These are phyloP conservation scores for Leccinum disarticulatum DNA, from an alignment of 768 basidiomycete genomes.

Conservation along the genomic window DNA sequence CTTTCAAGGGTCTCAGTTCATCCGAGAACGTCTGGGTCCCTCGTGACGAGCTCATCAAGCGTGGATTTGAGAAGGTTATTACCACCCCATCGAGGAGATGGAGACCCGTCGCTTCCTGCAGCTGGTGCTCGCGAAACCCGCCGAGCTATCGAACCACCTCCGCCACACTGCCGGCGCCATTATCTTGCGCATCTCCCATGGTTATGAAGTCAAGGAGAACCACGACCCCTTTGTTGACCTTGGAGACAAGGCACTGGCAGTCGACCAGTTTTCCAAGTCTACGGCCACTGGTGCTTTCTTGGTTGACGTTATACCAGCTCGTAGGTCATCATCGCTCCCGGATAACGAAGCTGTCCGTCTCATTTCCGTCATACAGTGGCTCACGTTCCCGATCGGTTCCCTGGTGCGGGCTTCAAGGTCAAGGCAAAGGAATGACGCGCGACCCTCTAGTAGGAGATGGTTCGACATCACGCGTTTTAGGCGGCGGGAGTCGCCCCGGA, in stretches of 20 bases:
- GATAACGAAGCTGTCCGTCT: neutral
- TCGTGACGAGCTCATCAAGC: constrained; percentile 95
- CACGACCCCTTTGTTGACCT: constrained; percentile 50
- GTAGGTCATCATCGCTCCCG: constrained; percentile 19
- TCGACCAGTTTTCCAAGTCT: constrained; percentile 49
- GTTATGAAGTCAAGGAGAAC: constrained; percentile 53
- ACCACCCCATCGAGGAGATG: constrained; percentile 37
- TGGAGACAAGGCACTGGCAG: constrained; percentile 52
- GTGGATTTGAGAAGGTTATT: constrained; percentile 90
- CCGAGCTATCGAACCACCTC: constrained; percentile 37
- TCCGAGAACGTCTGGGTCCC: constrained; percentile 98
- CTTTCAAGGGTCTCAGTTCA: constrained; percentile 91
- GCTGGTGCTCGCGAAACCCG: constrained; percentile 39
- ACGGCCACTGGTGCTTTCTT: constrained; percentile 47
- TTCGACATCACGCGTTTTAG: constrained; percentile 39
- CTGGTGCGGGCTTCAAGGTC: constrained; percentile 53
- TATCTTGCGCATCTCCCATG: constrained; percentile 55
- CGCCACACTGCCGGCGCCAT: constrained; percentile 51
- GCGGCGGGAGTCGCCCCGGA: constrained; percentile 45
- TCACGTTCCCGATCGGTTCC: constrained; percentile 55
- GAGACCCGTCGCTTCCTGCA: constrained; percentile 46
- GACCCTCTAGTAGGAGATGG: constrained; percentile 51
- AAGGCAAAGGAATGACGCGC: constrained; percentile 53
- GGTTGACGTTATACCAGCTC: constrained; percentile 54
- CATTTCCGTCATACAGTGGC: constrained; percentile 29